Base-by-base conservation (phyloP, 441 rosid genomes). In the Populus hybrid region DNA sequence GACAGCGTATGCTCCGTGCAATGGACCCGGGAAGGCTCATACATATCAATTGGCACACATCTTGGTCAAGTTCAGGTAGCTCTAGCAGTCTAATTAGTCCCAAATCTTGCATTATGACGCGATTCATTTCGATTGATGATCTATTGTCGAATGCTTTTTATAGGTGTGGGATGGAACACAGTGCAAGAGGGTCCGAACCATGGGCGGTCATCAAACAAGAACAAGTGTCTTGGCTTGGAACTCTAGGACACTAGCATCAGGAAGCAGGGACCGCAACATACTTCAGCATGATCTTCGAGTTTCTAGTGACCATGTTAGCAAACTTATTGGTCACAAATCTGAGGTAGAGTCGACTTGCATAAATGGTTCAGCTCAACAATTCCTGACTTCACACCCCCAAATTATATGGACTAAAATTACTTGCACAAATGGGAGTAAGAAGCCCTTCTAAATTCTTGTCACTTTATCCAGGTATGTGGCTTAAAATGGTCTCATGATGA, bases 401-500 rank as follows among this genome's bases (percentile, higher is more conserved):
- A 61, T 61, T 61, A 61, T 3, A 61, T 61, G 66, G 66, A 61
- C 28, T 21, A 9, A 3, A 61, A n/a, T 23, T 61, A 61, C 26
- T 61, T 61, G 66, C 4, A 12, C 40, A 40, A 50, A 68, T n/a
- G 3, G 32, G 70, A 5, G 11, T 66, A 65, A 78, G 70, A 73
- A 78, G 70, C 63, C 42, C 26, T 40, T 21, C 38, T 34, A n/a
- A 8, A 21, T 11, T 21, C 38, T 18, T 1, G 6, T 70, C 64
- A 50, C 28, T 42, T 72, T 57, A 32, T 53, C n/a, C 83, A 88
- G 92, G 91, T 96, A 21, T 96, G 99, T 66, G 98, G 99, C 34
- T 78, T 96, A 80, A 96, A 94, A 86, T 96, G 99, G 99, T 96
- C 98, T 59, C 93, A 91, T 50, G 99, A 96, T 75, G 99, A 93